Evolutionary conservation across 768 basidiomycete species (phyloP), one percentile per base, ranked within the genome.

Genomic region (Xerocomus spinulosus): DNA sequence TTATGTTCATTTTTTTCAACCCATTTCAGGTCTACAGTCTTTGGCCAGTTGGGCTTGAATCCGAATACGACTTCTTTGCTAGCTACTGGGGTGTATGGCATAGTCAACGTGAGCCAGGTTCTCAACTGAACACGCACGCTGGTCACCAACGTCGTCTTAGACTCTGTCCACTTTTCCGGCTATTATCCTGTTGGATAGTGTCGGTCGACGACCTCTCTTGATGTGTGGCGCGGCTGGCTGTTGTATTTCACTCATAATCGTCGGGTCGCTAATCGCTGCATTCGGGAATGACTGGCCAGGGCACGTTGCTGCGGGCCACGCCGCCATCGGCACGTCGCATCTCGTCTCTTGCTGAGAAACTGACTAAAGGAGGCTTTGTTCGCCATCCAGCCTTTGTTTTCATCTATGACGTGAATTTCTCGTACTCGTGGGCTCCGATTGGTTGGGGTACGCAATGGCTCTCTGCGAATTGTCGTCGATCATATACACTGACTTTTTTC

Each of bases 61-160:
- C 67, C 65, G 0, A 69, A 64, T 30, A 73, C 72, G 1, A 69
- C 72, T 1, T 73, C 72, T 8, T 49, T 73, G 6, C 53, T 73
- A 9, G 72, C 73, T n/a, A 69, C 71, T 1, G 72, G 72, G 12
- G 68, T 71, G 18, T 70, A 64, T 17, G 73, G 72, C 7, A 57
- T 72, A 51, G 63, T 67, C 14, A 69, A 64, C 13, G 59, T 58
- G 38, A 32, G 57, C 52, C 4, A 8, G 23, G 3, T 40, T 24
- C 50, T 15, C 28, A 14, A 18, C 20, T 24, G 9, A 30, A 7
- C 21, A 33, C 18, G 8, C 32, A 35, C 34, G 20, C 18, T 24
- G 47, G 29, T 24, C 30, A 28, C 17, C 23, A 38, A 37, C 35
- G 18, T 14, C 42, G 44, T 48, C 50, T 28, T 58, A 70, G 68